Conservation (phyloP, 176 grass and related monocot genomes). For the Areca catechu region DNA sequence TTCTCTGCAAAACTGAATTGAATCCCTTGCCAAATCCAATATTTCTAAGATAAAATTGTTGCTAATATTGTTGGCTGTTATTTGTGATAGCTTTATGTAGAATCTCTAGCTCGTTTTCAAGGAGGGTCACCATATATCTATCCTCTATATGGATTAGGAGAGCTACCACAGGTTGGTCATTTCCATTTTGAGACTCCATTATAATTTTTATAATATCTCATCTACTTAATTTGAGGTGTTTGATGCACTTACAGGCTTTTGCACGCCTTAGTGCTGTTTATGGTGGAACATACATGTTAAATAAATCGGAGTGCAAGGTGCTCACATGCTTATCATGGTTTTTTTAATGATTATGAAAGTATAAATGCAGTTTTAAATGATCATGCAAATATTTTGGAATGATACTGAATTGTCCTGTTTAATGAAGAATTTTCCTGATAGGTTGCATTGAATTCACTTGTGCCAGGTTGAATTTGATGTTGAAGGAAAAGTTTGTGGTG, state of each 20-base stretch:
- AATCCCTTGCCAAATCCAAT: too few relatives aligned
- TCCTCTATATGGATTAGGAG: constrained; percentile 78
- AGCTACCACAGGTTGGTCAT: constrained; percentile 72
- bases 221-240: neutral
- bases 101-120: constrained; percentile 84
- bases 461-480: constrained; percentile 78
- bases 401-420: too few relatives aligned
- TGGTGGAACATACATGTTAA: constrained; percentile 96
- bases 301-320: constrained; percentile 94
- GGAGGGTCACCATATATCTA: constrained; percentile 88
- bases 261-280: constrained; percentile 95
- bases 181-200: constrained; percentile 6
- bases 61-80: constrained; percentile 7
- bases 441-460: neutral
- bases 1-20: too few relatives aligned
- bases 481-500: constrained; percentile 91
- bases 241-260: constrained; percentile 56
- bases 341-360: too few relatives aligned
- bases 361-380: too few relatives aligned
- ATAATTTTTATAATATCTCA: neutral
- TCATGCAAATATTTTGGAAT: too few relatives aligned
- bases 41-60: too few relatives aligned
- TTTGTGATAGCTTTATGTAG: constrained; percentile 54
- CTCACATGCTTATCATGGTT: constrained; percentile 3
- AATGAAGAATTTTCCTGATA: too few relatives aligned